Evolutionary conservation across 352 stramenopile species (phyloP).

Genomic region (Phytopythium mirpurense): DNA sequence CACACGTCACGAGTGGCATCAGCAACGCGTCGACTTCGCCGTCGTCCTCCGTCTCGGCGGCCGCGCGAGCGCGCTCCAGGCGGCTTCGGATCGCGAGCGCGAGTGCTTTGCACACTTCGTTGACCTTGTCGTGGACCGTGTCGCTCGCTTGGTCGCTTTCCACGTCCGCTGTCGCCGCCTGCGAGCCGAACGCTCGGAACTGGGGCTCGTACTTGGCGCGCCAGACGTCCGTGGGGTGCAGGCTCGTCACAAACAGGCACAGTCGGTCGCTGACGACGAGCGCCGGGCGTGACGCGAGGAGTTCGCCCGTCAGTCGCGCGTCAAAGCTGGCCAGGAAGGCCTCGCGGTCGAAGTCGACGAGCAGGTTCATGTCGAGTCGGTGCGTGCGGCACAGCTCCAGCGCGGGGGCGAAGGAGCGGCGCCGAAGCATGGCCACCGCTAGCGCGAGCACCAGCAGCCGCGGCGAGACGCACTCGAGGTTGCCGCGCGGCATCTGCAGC

Average conservation of each 20-base stretch:
- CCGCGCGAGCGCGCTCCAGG: conserved; percentile 7
- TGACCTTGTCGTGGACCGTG: conserved; percentile 31
- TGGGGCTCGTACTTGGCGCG: conserved; percentile 52
- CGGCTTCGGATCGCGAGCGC: conserved; percentile 26
- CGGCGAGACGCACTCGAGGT: conserved; percentile 63
- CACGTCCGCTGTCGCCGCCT: background rate
- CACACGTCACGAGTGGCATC: conserved; percentile 56
- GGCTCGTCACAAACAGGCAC: conserved; percentile 70
- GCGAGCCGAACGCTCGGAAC: conserved; percentile 23
- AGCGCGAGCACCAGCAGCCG: conserved; percentile 56
- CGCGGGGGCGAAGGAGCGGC: conserved; percentile 33
- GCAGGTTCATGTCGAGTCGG: conserved; percentile 70
- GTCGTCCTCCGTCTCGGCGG: conserved; percentile 7
- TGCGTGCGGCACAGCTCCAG: conserved; percentile 74
- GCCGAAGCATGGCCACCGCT: conserved; percentile 31
- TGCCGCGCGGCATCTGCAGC: conserved; percentile 73
- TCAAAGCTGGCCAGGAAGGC: conserved; percentile 35
- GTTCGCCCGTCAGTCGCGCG: conserved; percentile 21
- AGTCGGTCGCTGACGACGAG: conserved; percentile 52
- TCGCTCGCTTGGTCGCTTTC: background rate
- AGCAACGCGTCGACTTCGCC: conserved; percentile 28
- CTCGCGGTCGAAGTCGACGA: conserved; percentile 55
- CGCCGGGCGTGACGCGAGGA: conserved; percentile 22
- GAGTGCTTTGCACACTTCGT: conserved; percentile 45
- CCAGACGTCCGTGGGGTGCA: conserved; percentile 68